phyloP scores from a whole-genome alignment of 352 stramenopile species.

The Pilasporangium apinafurcum region DNA sequence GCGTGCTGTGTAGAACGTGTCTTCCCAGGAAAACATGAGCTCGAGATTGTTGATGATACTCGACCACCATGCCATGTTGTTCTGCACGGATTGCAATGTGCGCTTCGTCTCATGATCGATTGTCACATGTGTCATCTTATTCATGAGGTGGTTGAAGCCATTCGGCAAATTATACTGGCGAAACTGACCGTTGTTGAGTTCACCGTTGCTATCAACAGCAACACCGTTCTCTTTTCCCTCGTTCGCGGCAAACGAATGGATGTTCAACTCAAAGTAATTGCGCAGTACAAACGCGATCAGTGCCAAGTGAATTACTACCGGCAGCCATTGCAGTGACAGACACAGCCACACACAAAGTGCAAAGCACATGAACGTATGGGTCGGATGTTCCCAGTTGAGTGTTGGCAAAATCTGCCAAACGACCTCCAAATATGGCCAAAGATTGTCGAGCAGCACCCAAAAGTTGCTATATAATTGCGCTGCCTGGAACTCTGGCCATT shows the following conservation, averaged over 20 bases:
- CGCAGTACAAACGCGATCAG: constrained; percentile 75
- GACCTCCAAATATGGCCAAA: constrained; percentile 84
- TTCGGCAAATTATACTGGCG: constrained; percentile 76
- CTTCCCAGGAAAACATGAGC: constrained; percentile 86
- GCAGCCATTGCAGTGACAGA: constrained; percentile 75
- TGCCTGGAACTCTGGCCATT: constrained; percentile 79
- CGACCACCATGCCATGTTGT: constrained; percentile 88
- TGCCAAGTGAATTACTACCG: constrained; percentile 70
- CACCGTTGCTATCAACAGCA: constrained; percentile 18
- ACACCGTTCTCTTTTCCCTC: constrained; percentile 39
- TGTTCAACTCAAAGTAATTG: constrained; percentile 84
- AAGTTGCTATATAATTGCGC: constrained; percentile 84
- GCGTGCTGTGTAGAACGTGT: constrained; percentile 80
- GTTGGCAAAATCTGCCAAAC: constrained; percentile 78
- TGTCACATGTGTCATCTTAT: constrained; percentile 87
- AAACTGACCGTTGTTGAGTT: constrained; percentile 35
- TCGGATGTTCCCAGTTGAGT: constrained; percentile 82
- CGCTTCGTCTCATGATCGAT: constrained; percentile 80
- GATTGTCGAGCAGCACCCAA: constrained; percentile 76
- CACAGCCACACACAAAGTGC: constrained; percentile 79
- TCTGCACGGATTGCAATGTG: constrained; percentile 80
- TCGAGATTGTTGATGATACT: constrained; percentile 78
- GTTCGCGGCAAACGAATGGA: constrained; percentile 61
- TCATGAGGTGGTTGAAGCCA: constrained; percentile 84
- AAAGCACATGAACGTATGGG: constrained; percentile 82